phyloP scores from a whole-genome alignment of 345 rosid species.

The Rhodamnia rubescens region DNA sequence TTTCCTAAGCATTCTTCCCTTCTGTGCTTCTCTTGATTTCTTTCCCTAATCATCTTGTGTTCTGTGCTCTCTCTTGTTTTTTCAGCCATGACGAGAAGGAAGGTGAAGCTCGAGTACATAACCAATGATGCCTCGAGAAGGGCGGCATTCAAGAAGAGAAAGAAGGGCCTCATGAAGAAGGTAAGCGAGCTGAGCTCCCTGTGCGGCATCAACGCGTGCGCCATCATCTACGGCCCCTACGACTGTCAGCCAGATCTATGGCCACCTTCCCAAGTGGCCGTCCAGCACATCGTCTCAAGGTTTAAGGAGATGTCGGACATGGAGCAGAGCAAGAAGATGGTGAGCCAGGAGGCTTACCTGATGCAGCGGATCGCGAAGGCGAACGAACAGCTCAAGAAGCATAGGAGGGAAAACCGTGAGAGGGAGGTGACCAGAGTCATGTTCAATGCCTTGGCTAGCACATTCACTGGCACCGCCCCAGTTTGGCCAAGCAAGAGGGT shows the following conservation, averaged over 20 bases:
- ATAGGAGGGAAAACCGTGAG: slow-evolving; percentile 26
- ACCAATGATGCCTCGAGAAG: slow-evolving; percentile 33
- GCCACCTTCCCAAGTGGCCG: slow-evolving; percentile 24
- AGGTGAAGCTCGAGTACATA: slow-evolving; percentile 41
- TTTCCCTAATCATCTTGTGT: neutral
- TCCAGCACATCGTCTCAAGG: slow-evolving; percentile 10
- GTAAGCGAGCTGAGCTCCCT: slow-evolving; percentile 47
- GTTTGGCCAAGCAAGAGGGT: slow-evolving; percentile 1
- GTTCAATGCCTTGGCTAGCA: slow-evolving; percentile 13
- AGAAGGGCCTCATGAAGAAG: slow-evolving; percentile 53
- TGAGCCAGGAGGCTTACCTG: slow-evolving; percentile 30
- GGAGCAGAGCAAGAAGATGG: slow-evolving; percentile 38
- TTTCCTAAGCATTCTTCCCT: neutral
- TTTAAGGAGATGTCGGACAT: slow-evolving; percentile 28
- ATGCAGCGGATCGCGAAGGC: slow-evolving; percentile 18
- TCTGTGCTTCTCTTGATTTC: neutral
- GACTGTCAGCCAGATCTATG: slow-evolving; percentile 30
- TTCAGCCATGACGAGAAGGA: slow-evolving; percentile 40
- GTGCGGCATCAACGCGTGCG: slow-evolving; percentile 47
- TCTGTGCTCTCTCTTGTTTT: neutral
- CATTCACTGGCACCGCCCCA: neutral
- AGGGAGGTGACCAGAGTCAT: slow-evolving; percentile 19
- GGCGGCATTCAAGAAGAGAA: slow-evolving; percentile 54
- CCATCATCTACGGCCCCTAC: slow-evolving; percentile 21
- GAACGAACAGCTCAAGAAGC: slow-evolving; percentile 22